Base-by-base conservation (phyloP, 495 filamentous ascomycete species). In the Trichoderma erinaceum region DNA sequence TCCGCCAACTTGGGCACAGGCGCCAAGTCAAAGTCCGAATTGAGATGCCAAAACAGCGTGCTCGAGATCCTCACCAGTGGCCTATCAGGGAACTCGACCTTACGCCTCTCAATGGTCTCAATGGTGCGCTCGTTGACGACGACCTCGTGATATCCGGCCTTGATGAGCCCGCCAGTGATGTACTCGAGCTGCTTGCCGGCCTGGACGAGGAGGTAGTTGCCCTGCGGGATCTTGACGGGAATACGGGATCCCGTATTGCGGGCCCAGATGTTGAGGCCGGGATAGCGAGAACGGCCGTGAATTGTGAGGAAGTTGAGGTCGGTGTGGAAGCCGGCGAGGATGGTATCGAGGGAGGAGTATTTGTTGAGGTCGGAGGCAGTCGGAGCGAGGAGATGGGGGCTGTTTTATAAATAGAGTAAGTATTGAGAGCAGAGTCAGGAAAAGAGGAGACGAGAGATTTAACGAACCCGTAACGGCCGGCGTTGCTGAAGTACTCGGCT, bases 251-350 rank as follows among this genome's bases (percentile, higher is more conserved):
- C 82, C 29, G 80, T 84, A 77, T 84, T 84, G 66, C 82, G 79
- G 56, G 82, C 82, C 82, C 82, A 84, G 68, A 84, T 78, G 79
- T 84, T 79, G 70, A 84, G 73, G 56, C 82, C 82, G 4, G 82
- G 81, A 65, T 84, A 84, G 48, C 82, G 80, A 46, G 80, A 83
- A 69, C 82, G 82, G 46, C 82, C 82, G 76, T 84, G 82, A 74
- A 84, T 84, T 70, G 82, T 84, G 18, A 84, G 75, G 78, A 84
- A 84, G 75, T 84, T 84, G 41, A 84, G 79, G 70, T 84, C 82
- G 13, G 81, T 82, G 72, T 84, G 82, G 75, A 84, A 84, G 32
- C 82, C 82, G 11, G 82, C 82, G 11, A 84, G 75, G 74, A 84
- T 84, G 46, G 81, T 84, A 74, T 82, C 76, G 63, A 78, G 77